Base-by-base conservation (phyloP, 306 rosid species). In the Geum urbanum region DNA sequence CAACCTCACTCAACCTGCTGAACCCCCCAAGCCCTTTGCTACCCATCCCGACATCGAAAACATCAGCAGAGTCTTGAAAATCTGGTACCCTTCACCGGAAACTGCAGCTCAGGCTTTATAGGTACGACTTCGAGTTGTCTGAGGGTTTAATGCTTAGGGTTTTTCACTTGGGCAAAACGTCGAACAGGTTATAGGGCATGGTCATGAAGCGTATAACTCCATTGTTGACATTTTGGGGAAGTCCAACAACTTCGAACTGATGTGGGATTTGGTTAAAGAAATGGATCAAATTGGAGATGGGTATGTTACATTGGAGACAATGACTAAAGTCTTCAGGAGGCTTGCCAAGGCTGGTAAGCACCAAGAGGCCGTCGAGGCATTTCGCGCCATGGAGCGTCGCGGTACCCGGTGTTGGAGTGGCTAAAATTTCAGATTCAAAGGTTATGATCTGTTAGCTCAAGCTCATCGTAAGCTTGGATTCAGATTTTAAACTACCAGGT, bases 211-310 rank as follows among this genome's bases (percentile, higher is more conserved):
- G 1, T 92, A 83, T 46, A 77, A 85, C 54, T 82, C 58, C 6
- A 90, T 88, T 88, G 84, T 88, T 19, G 96, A 86, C 20, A 79
- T 90, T 9, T 65, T 88, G 68, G 97, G 96, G 12, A 92, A 79
- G 61, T 61, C 78, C 2, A 83, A 46, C 66, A 69, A 71, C 44
- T 89, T 85, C 56, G 48, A 76, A 69, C 58, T 73, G 1, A 59
- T 88, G 90, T 92, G 96, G 97, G 84, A 82, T 7, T 68, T 88
- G 62, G 84, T 92, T 14, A 67, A 81, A 75, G 98, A 88, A 77
- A 92, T 90, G 96, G 18, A 64, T 15, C 10, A 8, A 7, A 62
- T 77, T 70, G 78, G 77, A 67, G 90, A 82, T 61, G 92, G 85
- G 51, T 85, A 63, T 53, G 71, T 86, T 41, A 84, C 88, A 5